These are phyloP conservation scores for Cyberlindnera euphorbiae DNA, from an alignment of 805 yeast genomes.

Conservation along the genomic window DNA sequence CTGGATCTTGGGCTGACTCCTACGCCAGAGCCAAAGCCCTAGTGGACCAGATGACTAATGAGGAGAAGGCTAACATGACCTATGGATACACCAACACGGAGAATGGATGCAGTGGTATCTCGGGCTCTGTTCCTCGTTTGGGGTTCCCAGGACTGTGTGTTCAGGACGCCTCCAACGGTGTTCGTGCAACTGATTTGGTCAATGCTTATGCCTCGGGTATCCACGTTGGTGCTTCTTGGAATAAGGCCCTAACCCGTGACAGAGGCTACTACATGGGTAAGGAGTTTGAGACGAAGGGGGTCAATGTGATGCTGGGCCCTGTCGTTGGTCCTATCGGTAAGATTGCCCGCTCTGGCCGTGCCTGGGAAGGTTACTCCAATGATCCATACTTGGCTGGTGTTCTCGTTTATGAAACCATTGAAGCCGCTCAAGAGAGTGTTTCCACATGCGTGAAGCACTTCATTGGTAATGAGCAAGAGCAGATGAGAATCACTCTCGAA, in stretches of 20 bases:
- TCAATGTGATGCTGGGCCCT: constrained; percentile 7
- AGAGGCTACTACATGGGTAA: constrained; percentile 9
- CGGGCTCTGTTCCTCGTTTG: constrained; percentile 6
- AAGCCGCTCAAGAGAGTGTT: constrained; percentile 4
- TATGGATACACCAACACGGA: constrained; percentile 3
- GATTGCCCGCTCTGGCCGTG: constrained; percentile 7
- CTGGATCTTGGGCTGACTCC: constrained; percentile 7
- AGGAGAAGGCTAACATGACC: constrained; percentile 6
- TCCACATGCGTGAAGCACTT: constrained; percentile 8
- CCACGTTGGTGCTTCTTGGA: constrained; percentile 9
- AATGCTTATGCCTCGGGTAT: constrained; percentile 8
- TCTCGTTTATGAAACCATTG: constrained; percentile 2
- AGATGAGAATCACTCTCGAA: constrained; percentile 6
- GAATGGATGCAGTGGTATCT: constrained; percentile 5
- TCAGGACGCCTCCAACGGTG: constrained; percentile 9
- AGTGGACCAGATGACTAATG: constrained; percentile 9
- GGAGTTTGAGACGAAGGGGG: constrained; percentile 7
- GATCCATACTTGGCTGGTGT: constrained; percentile 9
- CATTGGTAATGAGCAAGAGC: constrained; percentile 9
- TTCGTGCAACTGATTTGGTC: constrained; percentile 8
- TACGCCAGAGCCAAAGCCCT: constrained; percentile 2
- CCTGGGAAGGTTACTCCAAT: constrained; percentile 11
- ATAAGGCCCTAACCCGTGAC: constrained; percentile 3
- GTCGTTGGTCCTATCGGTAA: constrained; percentile 9
- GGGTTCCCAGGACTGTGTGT: constrained; percentile 7